Conservation (phyloP, 257 asterid genomes). For the Rehmannia glutinosa region DNA sequence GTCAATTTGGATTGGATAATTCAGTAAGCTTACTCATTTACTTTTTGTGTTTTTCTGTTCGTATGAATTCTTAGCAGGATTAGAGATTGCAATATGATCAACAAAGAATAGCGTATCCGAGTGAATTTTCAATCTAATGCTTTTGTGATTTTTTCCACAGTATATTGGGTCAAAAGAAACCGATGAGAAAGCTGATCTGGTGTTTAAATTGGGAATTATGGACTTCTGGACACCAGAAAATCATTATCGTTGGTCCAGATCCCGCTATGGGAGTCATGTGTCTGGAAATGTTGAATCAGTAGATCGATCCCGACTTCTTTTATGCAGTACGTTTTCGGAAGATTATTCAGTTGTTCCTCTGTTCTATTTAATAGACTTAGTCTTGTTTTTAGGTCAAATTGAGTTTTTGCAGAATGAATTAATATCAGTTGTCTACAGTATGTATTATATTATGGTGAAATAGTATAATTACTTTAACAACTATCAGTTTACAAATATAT, state of each 20-base stretch:
- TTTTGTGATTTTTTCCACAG: slow-evolving; percentile 33
- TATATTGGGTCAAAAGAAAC: slow-evolving; percentile 83
- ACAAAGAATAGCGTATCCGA: neutral
- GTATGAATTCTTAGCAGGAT: neutral
- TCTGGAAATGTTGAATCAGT: slow-evolving; percentile 75
- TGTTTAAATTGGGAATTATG: slow-evolving; percentile 51
- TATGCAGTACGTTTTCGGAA: slow-evolving; percentile 57
- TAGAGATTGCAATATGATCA: slow-evolving; percentile 10
- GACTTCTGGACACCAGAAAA: slow-evolving; percentile 94
- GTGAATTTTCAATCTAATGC: slow-evolving; percentile 7
- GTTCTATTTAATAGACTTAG: neutral
- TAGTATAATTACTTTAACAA: neutral
- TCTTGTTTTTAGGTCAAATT: slow-evolving; percentile 11
- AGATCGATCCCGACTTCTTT: slow-evolving; percentile 55
- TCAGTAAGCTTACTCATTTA: slow-evolving; percentile 51
- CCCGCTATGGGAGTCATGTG: slow-evolving; percentile 80
- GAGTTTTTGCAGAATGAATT: slow-evolving; percentile 1
- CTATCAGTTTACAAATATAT: slow-evolving; percentile 2
- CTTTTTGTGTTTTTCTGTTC: slow-evolving; percentile 6
- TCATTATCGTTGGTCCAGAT: slow-evolving; percentile 74
- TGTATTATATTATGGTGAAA: slow-evolving; percentile 3
- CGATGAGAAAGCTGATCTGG: slow-evolving; percentile 73
- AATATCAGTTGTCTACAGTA: neutral
- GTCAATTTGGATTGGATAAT: slow-evolving; percentile 66
- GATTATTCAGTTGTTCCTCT: neutral